These are phyloP conservation scores for Clavispora carvajalis DNA, from an alignment of 805 yeast genomes.

Conservation along the genomic window DNA sequence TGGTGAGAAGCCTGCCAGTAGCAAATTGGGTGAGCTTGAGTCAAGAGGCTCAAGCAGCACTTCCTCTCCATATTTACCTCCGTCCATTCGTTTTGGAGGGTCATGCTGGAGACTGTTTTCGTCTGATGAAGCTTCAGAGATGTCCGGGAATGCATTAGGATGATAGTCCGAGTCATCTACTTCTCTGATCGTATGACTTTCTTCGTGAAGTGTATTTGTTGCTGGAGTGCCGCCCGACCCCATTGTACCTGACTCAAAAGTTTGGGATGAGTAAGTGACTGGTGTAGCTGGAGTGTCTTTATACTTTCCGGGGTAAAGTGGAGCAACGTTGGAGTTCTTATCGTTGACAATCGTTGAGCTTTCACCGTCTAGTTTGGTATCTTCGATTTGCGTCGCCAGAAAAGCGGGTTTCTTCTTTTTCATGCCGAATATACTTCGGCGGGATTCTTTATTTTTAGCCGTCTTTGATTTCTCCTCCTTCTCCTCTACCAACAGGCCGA, in stretches of 20 bases:
- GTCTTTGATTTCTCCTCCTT: neutral
- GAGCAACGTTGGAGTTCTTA: neutral
- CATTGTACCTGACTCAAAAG: neutral
- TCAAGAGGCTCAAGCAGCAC: conserved; percentile 17
- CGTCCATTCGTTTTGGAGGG: conserved; percentile 22
- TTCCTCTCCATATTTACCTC: conserved; percentile 24
- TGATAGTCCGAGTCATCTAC: conserved; percentile 17
- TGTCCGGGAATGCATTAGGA: conserved; percentile 2
- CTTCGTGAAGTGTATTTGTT: conserved; percentile 12
- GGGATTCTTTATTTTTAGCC: neutral
- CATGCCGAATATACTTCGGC: neutral
- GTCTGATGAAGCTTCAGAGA: neutral
- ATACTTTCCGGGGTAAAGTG: neutral
- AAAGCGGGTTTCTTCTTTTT: neutral
- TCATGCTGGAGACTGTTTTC: conserved; percentile 1
- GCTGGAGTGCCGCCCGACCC: neutral
- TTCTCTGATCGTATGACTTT: conserved; percentile 14
- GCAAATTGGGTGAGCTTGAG: neutral
- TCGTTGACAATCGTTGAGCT: too few relatives aligned
- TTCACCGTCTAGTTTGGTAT: neutral
- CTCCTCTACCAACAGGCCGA: conserved; percentile 7
- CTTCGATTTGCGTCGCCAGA: neutral
- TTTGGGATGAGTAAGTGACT: neutral
- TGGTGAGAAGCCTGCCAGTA: neutral
- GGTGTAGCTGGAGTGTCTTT: neutral